Base-by-base conservation (phyloP, 208 protist species). In the Leishmania gerbilli region DNA sequence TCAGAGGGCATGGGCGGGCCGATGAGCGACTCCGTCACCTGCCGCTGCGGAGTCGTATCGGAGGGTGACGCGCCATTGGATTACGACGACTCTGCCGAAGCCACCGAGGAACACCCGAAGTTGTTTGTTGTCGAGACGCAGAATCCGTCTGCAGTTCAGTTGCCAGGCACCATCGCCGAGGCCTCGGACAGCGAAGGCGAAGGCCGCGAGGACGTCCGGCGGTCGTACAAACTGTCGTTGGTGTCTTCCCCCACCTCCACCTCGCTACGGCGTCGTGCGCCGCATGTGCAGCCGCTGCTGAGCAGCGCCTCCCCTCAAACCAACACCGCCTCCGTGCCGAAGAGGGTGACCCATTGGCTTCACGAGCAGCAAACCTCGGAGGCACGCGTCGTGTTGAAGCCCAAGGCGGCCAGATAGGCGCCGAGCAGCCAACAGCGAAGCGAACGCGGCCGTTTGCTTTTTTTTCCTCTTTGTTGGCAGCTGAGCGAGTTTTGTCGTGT, bases 81-180 rank as follows among this genome's bases (percentile, higher is more conserved):
- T 11, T 8, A 1, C 51, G 60, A 58, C 34, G 40, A 71, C 27
- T 31, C 53, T 49, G 37, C 40, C 27, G 75, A 79, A 34, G 79
- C 27, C 40, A 27, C 42, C n/a, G 75, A 79, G 75, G 78, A 79
- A 34, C 51, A 31, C 15, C 79, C 83, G 13, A 76, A 79, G 3
- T 75, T 89, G 17, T 89, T 87, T 77, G 74, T 89, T 4, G 78
- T 87, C 51, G 83, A 86, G 79, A 87, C 86, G 65, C 69, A 76
- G 51, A 79, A 77, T 40, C 80, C 83, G 5, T 72, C 82, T 1
- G 76, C 5, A 8, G 51, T 79, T 21, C 53, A 40, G 56, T 34
- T 85, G n/a, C 79, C 74, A 7, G 83, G 80, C 67, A 77, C 81
- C 55, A 80, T 89, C n/a, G 82, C 79, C 40, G 27, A 81, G 3